Evolutionary conservation across 1,284 basidiomycete genomes (phyloP).

Genomic region (Wolfiporia cocos): DNA sequence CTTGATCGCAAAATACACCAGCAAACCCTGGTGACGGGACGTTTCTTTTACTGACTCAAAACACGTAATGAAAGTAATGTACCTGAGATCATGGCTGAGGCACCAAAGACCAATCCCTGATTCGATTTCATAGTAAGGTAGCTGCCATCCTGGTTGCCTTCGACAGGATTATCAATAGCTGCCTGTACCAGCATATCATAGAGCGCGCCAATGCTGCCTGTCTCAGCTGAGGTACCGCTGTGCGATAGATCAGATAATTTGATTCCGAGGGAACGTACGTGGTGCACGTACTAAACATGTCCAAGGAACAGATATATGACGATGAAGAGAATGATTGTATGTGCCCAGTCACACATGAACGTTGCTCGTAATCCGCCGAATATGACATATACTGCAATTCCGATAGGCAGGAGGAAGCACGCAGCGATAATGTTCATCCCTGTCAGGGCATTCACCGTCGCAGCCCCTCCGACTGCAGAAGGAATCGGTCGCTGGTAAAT

Average conservation of each 20-base stretch:
- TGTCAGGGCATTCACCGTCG: slow-evolving; percentile 75
- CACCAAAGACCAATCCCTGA: slow-evolving; percentile 48
- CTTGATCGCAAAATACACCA: slow-evolving; percentile 45
- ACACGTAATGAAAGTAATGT: neutral
- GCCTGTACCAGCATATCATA: slow-evolving; percentile 54
- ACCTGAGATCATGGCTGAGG: slow-evolving; percentile 34
- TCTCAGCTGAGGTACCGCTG: slow-evolving; percentile 52
- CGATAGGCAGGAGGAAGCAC: slow-evolving; percentile 68
- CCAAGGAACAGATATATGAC: slow-evolving; percentile 46
- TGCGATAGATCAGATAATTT: slow-evolving; percentile 16
- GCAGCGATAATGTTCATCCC: slow-evolving; percentile 81
- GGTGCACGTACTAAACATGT: slow-evolving; percentile 28
- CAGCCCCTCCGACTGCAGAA: slow-evolving; percentile 57
- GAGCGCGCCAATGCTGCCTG: slow-evolving; percentile 53
- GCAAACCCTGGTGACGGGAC: slow-evolving; percentile 34
- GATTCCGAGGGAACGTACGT: neutral
- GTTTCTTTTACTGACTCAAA: no score
- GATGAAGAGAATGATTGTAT: slow-evolving; percentile 39
- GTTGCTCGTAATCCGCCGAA: slow-evolving; percentile 49
- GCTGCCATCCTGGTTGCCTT: slow-evolving; percentile 62
- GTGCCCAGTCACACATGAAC: slow-evolving; percentile 48
- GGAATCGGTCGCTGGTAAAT: slow-evolving; percentile 2
- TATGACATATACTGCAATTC: slow-evolving; percentile 39
- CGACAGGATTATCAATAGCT: slow-evolving; percentile 41
- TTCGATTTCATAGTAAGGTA: slow-evolving; percentile 66